Evolutionary conservation across 2,329 filamentous ascomycete genomes (phyloP).

Genomic region (Aureobasidium sp.): DNA sequence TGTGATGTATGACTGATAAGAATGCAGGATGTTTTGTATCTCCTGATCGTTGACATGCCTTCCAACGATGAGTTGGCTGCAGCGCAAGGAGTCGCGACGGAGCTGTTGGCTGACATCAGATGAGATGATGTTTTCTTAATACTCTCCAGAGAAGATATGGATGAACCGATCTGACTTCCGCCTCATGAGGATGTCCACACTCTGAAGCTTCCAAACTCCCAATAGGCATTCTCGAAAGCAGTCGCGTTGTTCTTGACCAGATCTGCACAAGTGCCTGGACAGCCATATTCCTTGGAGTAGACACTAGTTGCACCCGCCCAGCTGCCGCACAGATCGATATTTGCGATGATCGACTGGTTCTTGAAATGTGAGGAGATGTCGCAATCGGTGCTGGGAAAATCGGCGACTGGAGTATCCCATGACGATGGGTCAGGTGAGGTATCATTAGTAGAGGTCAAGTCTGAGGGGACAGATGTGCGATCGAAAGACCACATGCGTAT

Average conservation of each 20-base stretch:
- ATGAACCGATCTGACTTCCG: no score
- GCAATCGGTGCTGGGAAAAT: slow-evolving; percentile 67
- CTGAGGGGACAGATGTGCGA: slow-evolving; percentile 41
- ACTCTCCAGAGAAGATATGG: no score
- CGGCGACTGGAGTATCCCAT: slow-evolving; percentile 54
- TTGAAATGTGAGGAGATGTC: slow-evolving; percentile 40
- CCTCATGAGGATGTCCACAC: slow-evolving; percentile 22
- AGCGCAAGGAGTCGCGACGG: not conserved
- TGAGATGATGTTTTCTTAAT: no score
- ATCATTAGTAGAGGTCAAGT: slow-evolving; percentile 32
- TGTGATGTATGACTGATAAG: not conserved
- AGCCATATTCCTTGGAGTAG: slow-evolving; percentile 38
- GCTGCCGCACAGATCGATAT: slow-evolving; percentile 44
- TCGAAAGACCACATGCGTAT: slow-evolving; percentile 56
- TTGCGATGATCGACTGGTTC: slow-evolving; percentile 43
- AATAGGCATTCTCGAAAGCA: slow-evolving; percentile 67
- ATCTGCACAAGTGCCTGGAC: slow-evolving; percentile 62
- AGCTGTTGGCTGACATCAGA: no score
- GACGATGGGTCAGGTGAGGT: slow-evolving; percentile 9
- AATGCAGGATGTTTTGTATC: slow-evolving; percentile 18
- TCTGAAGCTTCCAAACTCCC: slow-evolving; percentile 49
- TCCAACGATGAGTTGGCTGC: slow-evolving; percentile 14
- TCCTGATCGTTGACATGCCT: slow-evolving; percentile 22
- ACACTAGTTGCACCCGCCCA: slow-evolving; percentile 36
- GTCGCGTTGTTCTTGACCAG: slow-evolving; percentile 64